Conservation (phyloP, 768 basidiomycete genomes). For the Lactarius vividus region DNA sequence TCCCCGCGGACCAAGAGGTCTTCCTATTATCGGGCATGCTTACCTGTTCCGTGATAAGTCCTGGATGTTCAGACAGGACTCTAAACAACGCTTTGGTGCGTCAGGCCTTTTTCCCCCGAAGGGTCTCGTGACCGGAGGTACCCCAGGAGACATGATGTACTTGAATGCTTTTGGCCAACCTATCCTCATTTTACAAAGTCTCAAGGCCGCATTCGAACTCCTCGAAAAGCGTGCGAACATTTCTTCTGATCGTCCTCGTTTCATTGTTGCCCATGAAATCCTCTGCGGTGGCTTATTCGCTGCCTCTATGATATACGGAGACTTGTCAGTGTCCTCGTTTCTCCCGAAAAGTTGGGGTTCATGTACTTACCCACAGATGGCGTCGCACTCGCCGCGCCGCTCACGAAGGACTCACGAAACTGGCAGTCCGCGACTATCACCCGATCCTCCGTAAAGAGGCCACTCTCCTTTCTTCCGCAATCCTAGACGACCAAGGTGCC, state of each 20-base stretch:
- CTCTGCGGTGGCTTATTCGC: slow-evolving; percentile 35
- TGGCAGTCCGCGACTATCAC: slow-evolving; percentile 5
- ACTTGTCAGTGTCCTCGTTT: slow-evolving; percentile 26
- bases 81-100: slow-evolving; percentile 12
- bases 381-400: slow-evolving; percentile 18
- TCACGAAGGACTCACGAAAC: slow-evolving; percentile 14
- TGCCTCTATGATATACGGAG: slow-evolving; percentile 29
- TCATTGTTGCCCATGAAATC: slow-evolving; percentile 35
- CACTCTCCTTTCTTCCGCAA: neutral
- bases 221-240: slow-evolving; percentile 36
- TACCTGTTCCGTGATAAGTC: neutral
- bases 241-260: slow-evolving; percentile 32
- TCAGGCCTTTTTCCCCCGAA: neutral
- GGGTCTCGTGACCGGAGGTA: neutral
- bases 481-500: neutral
- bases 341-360: neutral
- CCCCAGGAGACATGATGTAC: slow-evolving; percentile 11
- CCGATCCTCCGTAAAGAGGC: slow-evolving; percentile 10
- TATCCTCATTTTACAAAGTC: slow-evolving; percentile 35
- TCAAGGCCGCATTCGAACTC: slow-evolving; percentile 37
- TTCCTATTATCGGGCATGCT: slow-evolving; percentile 15
- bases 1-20: slow-evolving; percentile 14
- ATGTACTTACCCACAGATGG: slow-evolving; percentile 7
- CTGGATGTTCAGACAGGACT: slow-evolving; percentile 6
- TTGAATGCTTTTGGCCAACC: slow-evolving; percentile 12